Evolutionary conservation across 352 stramenopile genomes (phyloP).

Genomic region (Blastocystis hominis): DNA sequence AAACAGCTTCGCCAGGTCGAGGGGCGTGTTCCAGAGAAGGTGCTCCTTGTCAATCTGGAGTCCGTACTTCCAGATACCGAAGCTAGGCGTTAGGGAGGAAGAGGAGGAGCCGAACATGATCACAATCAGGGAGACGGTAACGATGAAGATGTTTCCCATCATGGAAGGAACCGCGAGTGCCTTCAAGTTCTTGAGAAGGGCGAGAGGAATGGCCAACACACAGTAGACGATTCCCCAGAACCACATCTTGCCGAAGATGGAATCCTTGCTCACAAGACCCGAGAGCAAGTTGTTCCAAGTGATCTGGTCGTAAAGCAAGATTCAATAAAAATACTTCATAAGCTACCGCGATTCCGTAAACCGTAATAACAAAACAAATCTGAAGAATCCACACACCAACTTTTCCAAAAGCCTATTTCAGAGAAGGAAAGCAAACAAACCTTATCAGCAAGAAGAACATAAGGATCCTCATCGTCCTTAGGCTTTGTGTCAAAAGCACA

Average conservation of each 20-base stretch:
- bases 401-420: constrained; percentile 42
- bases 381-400: constrained; percentile 41
- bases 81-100: not conserved
- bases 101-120: not conserved
- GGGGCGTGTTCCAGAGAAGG: constrained; percentile 42
- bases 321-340: constrained; percentile 26
- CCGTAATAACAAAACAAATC: constrained; percentile 55
- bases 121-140: constrained; percentile 39
- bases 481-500: constrained; percentile 46
- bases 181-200: constrained; percentile 14
- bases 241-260: constrained; percentile 20
- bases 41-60: not conserved
- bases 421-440: not conserved
- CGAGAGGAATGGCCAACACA: not conserved
- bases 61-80: constrained; percentile 29
- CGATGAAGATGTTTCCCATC: constrained; percentile 51
- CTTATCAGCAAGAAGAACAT: constrained; percentile 49
- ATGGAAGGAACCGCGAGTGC: not conserved
- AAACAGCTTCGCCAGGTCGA: constrained; percentile 47
- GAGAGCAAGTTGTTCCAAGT: constrained; percentile 36
- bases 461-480: constrained; percentile 43
- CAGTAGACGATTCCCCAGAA: constrained; percentile 49
- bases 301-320: not conserved
- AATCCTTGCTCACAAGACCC: constrained; percentile 17
- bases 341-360: constrained; percentile 51